Base-by-base conservation (phyloP, 176 grass and related monocot species). In the Carex scoparia region DNA sequence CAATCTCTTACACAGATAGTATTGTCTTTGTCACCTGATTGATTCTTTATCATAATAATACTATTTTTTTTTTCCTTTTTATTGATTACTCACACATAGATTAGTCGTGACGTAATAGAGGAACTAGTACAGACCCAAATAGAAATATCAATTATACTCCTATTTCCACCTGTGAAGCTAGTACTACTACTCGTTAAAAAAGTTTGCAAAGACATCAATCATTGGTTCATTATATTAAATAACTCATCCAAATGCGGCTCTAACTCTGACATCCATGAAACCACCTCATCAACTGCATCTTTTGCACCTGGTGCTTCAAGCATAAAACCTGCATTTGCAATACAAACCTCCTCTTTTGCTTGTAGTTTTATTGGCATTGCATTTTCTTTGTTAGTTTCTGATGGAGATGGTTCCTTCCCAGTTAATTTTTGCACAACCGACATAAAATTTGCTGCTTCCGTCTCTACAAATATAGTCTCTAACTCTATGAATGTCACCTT, bases 191-290 rank as follows among this genome's bases (percentile, higher is more conserved):
- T 35, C 33, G 33, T 38, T 38, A 0, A 3, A 49, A 49, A 51
- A 10, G 48, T 46, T 11, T 35, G 30, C 19, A 23, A 48, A 57
- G 3, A 28, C 6, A 10, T 7, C 1, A 7, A 35, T 46, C 46
- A 75, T 28, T 79, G 42, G 28, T 79, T 79, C 10, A 49, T 79
- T 19, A 79, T 10, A 18, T 19, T 4, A 53, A 13, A 79, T 30
- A 79, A 79, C 46, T 79, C 74, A 79, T 54, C 44, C 37, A 53
- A 79, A 48, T 65, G 44, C 12, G 38, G 70, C 15, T 57, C 74
- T 12, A 28, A 58, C 5, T 54, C 74, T 79, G 6, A 14, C 18
- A 57, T 30, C 44, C 23, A 79, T 1, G n/a, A 19, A 79, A 79
- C 62, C 10, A 65, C 11, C 5, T 79, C 74, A 79, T 79, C 74